Evolutionary conservation across 306 rosid genomes (phyloP).

Genomic region (Ochetophila trinervis): DNA sequence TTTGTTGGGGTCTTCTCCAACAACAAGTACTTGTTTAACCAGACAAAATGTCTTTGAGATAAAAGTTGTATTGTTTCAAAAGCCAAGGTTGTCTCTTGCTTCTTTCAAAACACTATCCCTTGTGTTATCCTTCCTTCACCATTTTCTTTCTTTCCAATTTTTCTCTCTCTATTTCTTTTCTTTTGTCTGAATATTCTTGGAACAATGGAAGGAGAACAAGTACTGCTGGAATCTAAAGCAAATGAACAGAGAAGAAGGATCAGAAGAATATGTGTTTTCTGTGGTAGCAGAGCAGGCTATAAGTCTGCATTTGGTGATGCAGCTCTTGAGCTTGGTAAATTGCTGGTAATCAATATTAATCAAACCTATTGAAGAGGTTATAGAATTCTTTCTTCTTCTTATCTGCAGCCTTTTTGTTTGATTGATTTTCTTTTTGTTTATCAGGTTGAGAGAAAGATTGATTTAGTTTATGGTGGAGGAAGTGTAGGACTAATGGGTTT

Average conservation of each 20-base stretch:
- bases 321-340: constrained; percentile 55
- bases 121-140: background rate
- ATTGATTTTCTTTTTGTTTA: background rate
- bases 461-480: constrained; percentile 76
- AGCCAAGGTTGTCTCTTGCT: constrained; percentile 17
- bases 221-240: constrained; percentile 16
- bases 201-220: constrained; percentile 48
- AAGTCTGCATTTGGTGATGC: constrained; percentile 56
- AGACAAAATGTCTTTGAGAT: constrained; percentile 32
- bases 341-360: constrained; percentile 37
- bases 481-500: constrained; percentile 70
- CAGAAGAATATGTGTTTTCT: constrained; percentile 62
- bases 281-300: constrained; percentile 60
- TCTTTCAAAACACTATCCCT: constrained; percentile 10
- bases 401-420: background rate
- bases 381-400: background rate
- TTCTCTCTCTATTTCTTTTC: constrained; percentile 14
- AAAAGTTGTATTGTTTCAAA: constrained; percentile 22
- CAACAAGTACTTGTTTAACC: constrained; percentile 33
- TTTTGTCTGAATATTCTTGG: constrained; percentile 7
- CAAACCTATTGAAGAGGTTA: constrained; percentile 1
- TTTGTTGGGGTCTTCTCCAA: constrained; percentile 28
- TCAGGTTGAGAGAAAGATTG: constrained; percentile 54
- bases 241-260: constrained; percentile 38
- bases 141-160: background rate